These are phyloP conservation scores for Geosiphon pyriformis DNA, from an alignment of 192 early-diverging fungal genomes.

Conservation along the genomic window DNA sequence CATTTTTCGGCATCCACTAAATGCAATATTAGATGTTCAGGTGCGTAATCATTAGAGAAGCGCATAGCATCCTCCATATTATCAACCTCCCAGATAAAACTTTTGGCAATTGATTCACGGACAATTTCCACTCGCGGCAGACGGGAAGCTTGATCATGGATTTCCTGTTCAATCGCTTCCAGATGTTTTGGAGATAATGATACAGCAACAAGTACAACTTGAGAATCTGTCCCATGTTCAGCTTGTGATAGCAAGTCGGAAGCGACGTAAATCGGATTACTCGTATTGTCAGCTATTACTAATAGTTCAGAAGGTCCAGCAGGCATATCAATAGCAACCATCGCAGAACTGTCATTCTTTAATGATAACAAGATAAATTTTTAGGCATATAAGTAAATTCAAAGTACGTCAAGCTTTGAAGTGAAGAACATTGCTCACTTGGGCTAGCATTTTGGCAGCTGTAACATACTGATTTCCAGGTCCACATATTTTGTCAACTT, in stretches of 20 bases:
- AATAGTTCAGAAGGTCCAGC: conserved; percentile 99
- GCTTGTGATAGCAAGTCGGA: conserved; percentile 95
- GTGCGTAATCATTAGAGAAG: conserved; percentile 96
- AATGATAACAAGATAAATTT: neutral
- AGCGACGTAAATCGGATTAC: conserved; percentile 87
- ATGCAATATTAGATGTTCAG: conserved; percentile 98
- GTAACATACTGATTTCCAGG: conserved; percentile 99
- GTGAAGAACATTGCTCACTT: conserved; percentile 39
- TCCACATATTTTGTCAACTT: conserved; percentile 99
- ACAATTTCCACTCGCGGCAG: conserved; percentile 89
- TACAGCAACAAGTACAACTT: conserved; percentile 91
- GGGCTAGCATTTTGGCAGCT: conserved; percentile 95
- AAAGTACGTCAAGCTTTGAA: neutral
- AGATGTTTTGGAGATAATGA: conserved; percentile 62
- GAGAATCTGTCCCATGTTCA: conserved; percentile 94
- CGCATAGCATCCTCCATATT: conserved; percentile 70
- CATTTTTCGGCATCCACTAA: conserved; percentile 63
- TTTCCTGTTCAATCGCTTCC: conserved; percentile 69
- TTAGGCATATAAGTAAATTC: neutral
- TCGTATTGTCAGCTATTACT: conserved; percentile 86
- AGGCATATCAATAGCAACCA: conserved; percentile 98
- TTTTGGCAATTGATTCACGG: conserved; percentile 80
- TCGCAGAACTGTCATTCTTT: conserved; percentile 84
- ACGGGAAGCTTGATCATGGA: conserved; percentile 74
- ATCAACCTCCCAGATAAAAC: conserved; percentile 67